Base-by-base conservation (phyloP, 257 asterid genomes). In the Dorcoceras hygrometricum region DNA sequence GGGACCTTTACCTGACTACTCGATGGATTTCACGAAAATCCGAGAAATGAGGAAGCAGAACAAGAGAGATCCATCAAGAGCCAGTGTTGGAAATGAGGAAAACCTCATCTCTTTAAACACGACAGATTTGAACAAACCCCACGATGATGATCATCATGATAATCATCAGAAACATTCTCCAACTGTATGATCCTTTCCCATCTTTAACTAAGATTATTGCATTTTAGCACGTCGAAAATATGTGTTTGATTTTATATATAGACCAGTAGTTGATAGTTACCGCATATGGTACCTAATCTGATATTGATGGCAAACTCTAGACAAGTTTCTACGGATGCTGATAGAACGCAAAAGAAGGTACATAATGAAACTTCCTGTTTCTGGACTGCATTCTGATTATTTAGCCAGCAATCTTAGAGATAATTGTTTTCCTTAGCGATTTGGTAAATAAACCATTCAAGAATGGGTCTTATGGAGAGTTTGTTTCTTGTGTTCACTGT, bases 31-130 rank as follows among this genome's bases (percentile, higher is more conserved):
- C 69, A 78, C 96, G 0, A 90, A 90, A 76, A 86, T 90, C 63
- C 70, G 97, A 76, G 97, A 88, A 75, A 90, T 78, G 83, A 81
- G 96, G 75, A 90, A 88, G 71, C 97, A 88, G 71, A 90, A 90
- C 89, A 90, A 90, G 79, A 78, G 84, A 77, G 96, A 88, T 11
- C 82, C 86, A 2, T 90, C 96, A 20, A 81, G 97, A 63, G 95
- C 96, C 18, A 90, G 96, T 81, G 82, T 90, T 20, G 97, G 97
- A 23, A 90, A 88, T n/a, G 97, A 90, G 71, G 91, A 84, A 54
- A 95, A 90, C 66, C 86, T 90, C 68, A 76, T 79, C 31, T 59
- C 96, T 51, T 77, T 92, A 6, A 71, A 79, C 31, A 72, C 83
- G 1, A 76, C 74, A 67, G 67, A 67, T 57, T 70, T 86, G 1